Percentiles rank a stretch among this genome's conserved stretches.
phyloP scores from a whole-genome alignment of 2,329 filamentous ascomycete genomes.

The Xylaria sp. region DNA sequence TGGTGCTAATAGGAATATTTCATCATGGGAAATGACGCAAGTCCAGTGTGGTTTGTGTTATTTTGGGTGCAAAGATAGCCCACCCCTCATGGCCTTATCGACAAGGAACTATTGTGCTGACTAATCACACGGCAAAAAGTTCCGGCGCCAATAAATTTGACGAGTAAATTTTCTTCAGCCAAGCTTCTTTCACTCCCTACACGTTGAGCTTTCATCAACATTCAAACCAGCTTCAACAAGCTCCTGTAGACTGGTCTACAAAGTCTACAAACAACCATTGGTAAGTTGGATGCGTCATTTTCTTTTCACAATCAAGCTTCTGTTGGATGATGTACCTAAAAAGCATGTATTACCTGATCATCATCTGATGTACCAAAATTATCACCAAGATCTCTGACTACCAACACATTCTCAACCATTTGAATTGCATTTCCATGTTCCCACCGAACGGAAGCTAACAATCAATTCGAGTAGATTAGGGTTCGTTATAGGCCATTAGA shows the following conservation, averaged over 20 bases:
- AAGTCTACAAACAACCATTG: background rate
- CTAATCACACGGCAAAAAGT: slow-evolving; percentile 3
- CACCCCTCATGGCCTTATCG: background rate
- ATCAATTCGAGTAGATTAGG: slow-evolving; percentile 11
- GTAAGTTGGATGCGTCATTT: background rate
- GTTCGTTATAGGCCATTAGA: background rate
- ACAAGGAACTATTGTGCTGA: slow-evolving; percentile 6
- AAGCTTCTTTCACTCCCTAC: background rate
- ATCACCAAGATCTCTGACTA: slow-evolving; percentile 79
- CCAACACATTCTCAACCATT: slow-evolving; percentile 44
- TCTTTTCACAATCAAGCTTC: slow-evolving; percentile 53
- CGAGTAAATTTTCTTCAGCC: slow-evolving; percentile 12
- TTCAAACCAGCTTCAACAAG: slow-evolving; percentile 19
- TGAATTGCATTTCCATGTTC: slow-evolving; percentile 20
- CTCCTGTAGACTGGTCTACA: too few relatives aligned
- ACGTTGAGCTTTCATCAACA: background rate
- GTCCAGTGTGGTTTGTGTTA: background rate
- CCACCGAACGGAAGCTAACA: slow-evolving; percentile 30
- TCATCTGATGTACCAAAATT: slow-evolving; percentile 65
- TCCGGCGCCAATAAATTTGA: slow-evolving; percentile 24
- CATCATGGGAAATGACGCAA: background rate
- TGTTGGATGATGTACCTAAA: slow-evolving; percentile 60
- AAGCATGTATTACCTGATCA: slow-evolving; percentile 71
- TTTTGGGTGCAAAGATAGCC: background rate
- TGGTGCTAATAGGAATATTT: background rate